These are phyloP conservation scores for Pneumocystis carinii DNA, from an alignment of 1,139 yeast genomes.

Conservation along the genomic window DNA sequence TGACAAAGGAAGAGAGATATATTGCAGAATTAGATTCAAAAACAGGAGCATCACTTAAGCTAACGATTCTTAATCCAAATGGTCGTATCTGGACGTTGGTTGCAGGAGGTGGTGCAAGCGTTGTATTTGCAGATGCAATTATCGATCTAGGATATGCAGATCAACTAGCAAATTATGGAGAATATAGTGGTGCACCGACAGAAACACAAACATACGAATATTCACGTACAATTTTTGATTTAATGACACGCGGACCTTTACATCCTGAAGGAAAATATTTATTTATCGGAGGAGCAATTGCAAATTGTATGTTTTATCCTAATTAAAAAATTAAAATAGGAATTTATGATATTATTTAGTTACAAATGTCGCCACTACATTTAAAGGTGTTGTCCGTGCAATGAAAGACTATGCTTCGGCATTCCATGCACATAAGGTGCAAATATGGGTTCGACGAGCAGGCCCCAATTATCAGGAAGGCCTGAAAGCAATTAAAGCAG, in stretches of 20 bases:
- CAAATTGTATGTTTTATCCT: conserved; percentile 22
- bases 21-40: conserved; percentile 35
- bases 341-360: conserved; percentile 11
- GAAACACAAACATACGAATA: conserved; percentile 35
- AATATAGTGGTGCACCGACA: conserved; percentile 35
- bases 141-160: conserved; percentile 33
- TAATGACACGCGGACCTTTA: conserved; percentile 32
- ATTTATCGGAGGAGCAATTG: conserved; percentile 36
- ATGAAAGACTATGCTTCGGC: conserved; percentile 29
- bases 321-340: background rate
- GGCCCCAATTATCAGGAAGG: conserved; percentile 33
- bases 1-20: conserved; percentile 32
- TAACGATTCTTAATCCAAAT: conserved; percentile 30
- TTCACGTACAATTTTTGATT: conserved; percentile 34
- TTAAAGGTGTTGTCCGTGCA: conserved; percentile 36
- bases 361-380: conserved; percentile 35
- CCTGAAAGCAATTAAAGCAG: conserved; percentile 30
- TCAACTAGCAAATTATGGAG: conserved; percentile 35
- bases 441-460: conserved; percentile 32
- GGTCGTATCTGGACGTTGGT: conserved; percentile 36
- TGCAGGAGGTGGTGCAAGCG: conserved; percentile 36
- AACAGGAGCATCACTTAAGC: conserved; percentile 35
- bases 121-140: conserved; percentile 35
- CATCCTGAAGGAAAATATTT: conserved; percentile 29
- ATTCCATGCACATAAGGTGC: conserved; percentile 29